These are phyloP conservation scores for Trametes cingulata DNA, from an alignment of 768 basidiomycete genomes.

Conservation along the genomic window DNA sequence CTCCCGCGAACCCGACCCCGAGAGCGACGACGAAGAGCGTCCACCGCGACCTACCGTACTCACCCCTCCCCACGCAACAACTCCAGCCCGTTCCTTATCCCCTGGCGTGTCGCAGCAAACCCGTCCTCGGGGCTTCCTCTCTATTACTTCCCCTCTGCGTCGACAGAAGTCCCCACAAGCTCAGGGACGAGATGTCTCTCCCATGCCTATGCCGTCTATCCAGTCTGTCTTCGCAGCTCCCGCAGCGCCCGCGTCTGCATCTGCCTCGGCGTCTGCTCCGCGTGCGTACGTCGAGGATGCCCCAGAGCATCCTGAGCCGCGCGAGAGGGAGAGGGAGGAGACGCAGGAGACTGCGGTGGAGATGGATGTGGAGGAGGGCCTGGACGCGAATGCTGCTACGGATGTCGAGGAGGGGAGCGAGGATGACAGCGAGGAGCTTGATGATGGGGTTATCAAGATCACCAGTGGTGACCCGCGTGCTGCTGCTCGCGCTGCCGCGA, in stretches of 20 bases:
- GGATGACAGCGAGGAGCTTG: conserved; percentile 40
- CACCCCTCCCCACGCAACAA: background rate
- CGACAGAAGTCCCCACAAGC: conserved; percentile 13
- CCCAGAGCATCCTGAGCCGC: background rate
- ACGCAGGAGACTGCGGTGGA: conserved; percentile 19
- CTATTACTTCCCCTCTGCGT: conserved; percentile 13
- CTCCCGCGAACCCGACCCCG: conserved; percentile 30
- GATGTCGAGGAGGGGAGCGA: conserved; percentile 28
- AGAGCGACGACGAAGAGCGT: conserved; percentile 24
- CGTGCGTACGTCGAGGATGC: background rate
- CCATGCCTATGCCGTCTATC: conserved; percentile 13
- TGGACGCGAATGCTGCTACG: conserved; percentile 1
- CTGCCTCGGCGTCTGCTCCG: no score
- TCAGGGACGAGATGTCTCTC: background rate
- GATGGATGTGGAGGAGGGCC: conserved; percentile 20
- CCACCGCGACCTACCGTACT: background rate
- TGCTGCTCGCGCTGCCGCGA: conserved; percentile 91
- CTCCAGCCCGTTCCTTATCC: conserved; percentile 1
- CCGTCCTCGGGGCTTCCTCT: conserved; percentile 8
- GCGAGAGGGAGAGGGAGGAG: background rate
- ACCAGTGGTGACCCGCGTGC: conserved; percentile 82
- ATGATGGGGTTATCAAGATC: conserved; percentile 75
- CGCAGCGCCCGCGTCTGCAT: background rate
- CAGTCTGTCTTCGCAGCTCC: conserved; percentile 10
- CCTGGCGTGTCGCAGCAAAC: background rate